A percentile compares a stretch with the other conserved stretches of the same genome.
Conservation (phyloP, 1,139 yeast species). For the Groenewaldozyma auringiensis region DNA sequence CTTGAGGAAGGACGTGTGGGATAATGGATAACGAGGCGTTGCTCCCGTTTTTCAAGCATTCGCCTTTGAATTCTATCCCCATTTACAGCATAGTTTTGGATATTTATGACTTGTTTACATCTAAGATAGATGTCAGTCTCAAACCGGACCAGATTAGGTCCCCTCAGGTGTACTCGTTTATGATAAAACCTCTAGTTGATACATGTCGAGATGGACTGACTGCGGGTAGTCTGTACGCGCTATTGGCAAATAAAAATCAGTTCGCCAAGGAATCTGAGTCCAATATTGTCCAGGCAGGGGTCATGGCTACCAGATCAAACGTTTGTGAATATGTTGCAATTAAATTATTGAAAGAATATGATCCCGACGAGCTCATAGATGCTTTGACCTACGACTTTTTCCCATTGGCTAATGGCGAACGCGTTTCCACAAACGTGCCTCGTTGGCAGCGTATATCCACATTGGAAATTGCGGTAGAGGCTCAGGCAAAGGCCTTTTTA, state of each 20-base stretch:
- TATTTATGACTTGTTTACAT: conserved; percentile 25
- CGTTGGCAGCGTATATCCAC: conserved; percentile 45
- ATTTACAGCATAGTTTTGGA: conserved; percentile 28
- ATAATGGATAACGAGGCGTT: conserved; percentile 16
- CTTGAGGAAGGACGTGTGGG: no score
- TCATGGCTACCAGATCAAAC: conserved; percentile 45
- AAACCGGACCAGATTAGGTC: conserved; percentile 50
- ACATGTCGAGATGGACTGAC: conserved; percentile 20
- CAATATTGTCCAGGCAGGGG: conserved; percentile 44
- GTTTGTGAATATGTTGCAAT: conserved; percentile 52
- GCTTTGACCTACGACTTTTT: conserved; percentile 35
- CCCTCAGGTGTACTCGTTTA: conserved; percentile 45
- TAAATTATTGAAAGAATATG: conserved; percentile 45
- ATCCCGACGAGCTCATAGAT: conserved; percentile 39
- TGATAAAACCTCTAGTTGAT: conserved; percentile 44
- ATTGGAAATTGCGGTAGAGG: conserved; percentile 47
- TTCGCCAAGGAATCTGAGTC: conserved; percentile 44
- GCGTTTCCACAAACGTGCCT: conserved; percentile 26
- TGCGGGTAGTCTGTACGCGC: conserved; percentile 31
- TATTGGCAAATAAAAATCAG: conserved; percentile 33
- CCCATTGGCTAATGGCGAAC: conserved; percentile 31
- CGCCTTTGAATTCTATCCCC: conserved; percentile 29
- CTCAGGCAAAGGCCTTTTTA: conserved; percentile 48
- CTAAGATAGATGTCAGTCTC: conserved; percentile 41
- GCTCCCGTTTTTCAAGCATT: conserved; percentile 23